Conservation (phyloP, 2,329 filamentous ascomycete species). For the Alternaria consortialis region DNA sequence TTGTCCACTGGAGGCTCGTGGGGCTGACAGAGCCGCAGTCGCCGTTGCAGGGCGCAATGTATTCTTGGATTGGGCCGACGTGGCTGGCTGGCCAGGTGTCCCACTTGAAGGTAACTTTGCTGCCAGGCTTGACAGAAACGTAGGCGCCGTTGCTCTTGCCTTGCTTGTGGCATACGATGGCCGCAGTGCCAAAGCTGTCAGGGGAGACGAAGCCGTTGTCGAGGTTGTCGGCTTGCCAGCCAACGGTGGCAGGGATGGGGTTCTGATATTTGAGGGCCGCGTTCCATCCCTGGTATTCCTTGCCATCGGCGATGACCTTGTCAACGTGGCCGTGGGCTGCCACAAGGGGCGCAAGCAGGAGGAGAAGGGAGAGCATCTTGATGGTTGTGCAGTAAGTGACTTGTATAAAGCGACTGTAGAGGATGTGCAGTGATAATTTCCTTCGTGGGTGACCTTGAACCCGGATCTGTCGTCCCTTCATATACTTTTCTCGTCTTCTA, state of each 20-base stretch:
- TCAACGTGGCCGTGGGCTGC: slow-evolving; percentile 46
- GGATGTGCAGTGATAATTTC: slow-evolving; percentile 9
- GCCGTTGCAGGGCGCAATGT: slow-evolving; percentile 45
- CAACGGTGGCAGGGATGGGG: slow-evolving; percentile 42
- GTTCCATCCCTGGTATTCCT: slow-evolving; percentile 44
- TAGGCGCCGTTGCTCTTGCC: slow-evolving; percentile 43
- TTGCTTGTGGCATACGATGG: slow-evolving; percentile 51
- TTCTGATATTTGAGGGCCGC: slow-evolving; percentile 41
- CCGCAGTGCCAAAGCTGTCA: slow-evolving; percentile 30
- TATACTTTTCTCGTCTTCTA: slow-evolving; percentile 12
- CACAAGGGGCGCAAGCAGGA: slow-evolving; percentile 32
- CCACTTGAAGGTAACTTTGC: slow-evolving; percentile 39
- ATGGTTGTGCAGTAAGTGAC: neutral
- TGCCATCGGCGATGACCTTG: slow-evolving; percentile 39
- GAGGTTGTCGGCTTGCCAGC: slow-evolving; percentile 47
- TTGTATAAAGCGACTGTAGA: slow-evolving; percentile 5
- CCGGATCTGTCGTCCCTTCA: slow-evolving; percentile 10
- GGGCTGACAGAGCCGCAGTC: slow-evolving; percentile 35
- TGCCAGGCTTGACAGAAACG: slow-evolving; percentile 46
- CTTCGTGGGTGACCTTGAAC: slow-evolving; percentile 14
- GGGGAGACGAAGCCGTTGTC: slow-evolving; percentile 51
- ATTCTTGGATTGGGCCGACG: slow-evolving; percentile 48
- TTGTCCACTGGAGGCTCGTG: slow-evolving; percentile 41
- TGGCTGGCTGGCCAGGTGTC: slow-evolving; percentile 44
- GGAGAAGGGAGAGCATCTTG: slow-evolving; percentile 24